These are phyloP conservation scores for Rhodotorula babjevae DNA, from an alignment of 768 basidiomycete species.

Conservation along the genomic window DNA sequence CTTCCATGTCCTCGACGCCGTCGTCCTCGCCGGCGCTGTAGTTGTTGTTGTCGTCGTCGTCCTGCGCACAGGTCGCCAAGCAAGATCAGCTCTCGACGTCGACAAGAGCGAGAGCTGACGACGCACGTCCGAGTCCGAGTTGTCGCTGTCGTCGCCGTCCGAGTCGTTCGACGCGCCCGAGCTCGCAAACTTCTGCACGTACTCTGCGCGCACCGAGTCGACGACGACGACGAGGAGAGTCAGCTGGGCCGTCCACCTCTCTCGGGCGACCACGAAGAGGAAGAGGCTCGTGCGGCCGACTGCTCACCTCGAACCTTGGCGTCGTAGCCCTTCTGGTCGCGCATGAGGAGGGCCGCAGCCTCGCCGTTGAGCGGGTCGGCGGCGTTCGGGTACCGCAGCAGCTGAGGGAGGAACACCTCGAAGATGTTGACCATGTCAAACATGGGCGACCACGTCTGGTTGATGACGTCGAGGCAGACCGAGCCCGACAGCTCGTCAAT, in stretches of 20 bases:
- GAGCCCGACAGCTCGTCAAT: constrained; percentile 98
- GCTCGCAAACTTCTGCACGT: constrained; percentile 90
- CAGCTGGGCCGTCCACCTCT: no score
- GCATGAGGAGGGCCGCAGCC: constrained; percentile 93
- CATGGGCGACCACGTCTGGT: constrained; percentile 99
- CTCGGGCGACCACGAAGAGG: no score
- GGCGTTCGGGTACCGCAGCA: constrained; percentile 95
- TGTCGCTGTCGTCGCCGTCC: constrained; percentile 58
- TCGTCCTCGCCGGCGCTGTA: constrained; percentile 64
- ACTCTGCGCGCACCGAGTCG: no score
- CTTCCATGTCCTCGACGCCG: constrained; percentile 47
- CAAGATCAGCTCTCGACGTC: no score
- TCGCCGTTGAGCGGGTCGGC: constrained; percentile 97
- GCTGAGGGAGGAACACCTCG: constrained; percentile 93
- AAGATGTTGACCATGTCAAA: constrained; percentile 99
- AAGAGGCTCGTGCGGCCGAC: no score
- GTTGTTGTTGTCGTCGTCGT: constrained; percentile 65
- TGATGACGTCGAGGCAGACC: constrained; percentile 96
- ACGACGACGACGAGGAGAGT: no score
- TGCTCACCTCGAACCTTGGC: constrained; percentile 78
- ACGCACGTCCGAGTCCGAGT: constrained; percentile 53
- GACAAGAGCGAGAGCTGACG: neutral
- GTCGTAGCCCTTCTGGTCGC: constrained; percentile 94
- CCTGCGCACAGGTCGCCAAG: constrained; percentile 58
- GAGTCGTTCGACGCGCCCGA: constrained; percentile 72